phyloP scores from a whole-genome alignment of 306 rosid genomes.

The Cicer yamashitae region DNA sequence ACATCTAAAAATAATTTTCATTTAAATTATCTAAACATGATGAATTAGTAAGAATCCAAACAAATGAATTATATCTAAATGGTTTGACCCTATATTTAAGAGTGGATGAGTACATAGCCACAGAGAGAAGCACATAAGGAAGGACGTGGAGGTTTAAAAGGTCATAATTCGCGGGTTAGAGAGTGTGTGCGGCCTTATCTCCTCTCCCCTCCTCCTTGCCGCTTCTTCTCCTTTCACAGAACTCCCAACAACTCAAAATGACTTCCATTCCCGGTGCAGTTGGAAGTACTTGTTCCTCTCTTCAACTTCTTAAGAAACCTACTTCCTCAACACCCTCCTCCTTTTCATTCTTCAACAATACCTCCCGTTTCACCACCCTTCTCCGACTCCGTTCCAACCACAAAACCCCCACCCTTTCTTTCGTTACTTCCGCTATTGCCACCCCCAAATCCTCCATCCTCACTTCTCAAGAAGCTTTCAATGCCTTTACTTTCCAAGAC shows the following conservation, averaged over 20 bases:
- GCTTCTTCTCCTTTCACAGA: background rate
- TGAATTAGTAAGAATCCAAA: no score
- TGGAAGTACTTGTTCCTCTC: conserved; percentile 52
- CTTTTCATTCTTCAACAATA: conserved; percentile 50
- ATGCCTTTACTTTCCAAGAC: conserved; percentile 53
- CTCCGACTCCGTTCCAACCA: conserved; percentile 47
- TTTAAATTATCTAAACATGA: no score
- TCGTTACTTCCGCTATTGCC: conserved; percentile 66
- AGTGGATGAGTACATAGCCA: background rate
- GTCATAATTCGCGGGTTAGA: background rate
- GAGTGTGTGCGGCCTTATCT: conserved; percentile 46
- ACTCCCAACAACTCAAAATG: conserved; percentile 44
- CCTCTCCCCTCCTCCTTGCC: background rate
- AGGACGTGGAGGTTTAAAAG: conserved; percentile 38
- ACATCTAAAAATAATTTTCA: no score
- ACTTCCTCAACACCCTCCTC: conserved; percentile 44
- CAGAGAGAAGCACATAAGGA: background rate
- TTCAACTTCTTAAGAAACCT: conserved; percentile 49
- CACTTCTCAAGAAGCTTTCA: conserved; percentile 67
- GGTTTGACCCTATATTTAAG: no score
- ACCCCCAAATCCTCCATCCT: conserved; percentile 77
- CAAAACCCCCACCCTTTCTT: conserved; percentile 34
- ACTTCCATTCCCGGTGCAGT: conserved; percentile 52
- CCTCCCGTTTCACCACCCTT: conserved; percentile 49
- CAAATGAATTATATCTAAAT: no score